Conservation (phyloP, 2,329 filamentous ascomycete species). For the Mollisiaceae sp. region DNA sequence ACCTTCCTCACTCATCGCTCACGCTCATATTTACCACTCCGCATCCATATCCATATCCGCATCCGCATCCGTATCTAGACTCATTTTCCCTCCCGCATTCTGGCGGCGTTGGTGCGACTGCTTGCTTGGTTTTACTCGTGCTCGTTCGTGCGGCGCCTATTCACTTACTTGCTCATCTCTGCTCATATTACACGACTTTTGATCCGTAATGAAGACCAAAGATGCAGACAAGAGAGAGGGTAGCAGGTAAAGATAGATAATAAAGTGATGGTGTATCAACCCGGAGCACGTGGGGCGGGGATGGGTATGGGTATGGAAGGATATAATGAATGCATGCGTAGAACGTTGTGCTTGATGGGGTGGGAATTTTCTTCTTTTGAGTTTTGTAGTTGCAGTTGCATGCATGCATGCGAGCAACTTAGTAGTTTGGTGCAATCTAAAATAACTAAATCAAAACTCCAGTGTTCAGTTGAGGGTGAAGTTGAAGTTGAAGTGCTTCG, state of each 20-base stretch:
- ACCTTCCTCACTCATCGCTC: neutral
- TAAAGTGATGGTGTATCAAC: neutral
- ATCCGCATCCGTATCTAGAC: constrained; percentile 5
- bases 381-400: neutral
- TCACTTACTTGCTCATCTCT: neutral
- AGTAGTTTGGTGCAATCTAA: neutral
- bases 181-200: neutral
- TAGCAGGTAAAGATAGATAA: neutral
- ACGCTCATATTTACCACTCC: neutral
- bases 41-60: too few species aligned
- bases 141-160: neutral
- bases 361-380: neutral
- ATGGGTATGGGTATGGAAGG: neutral
- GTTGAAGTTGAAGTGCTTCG: neutral
- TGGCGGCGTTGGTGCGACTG: constrained; percentile 8
- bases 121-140: neutral
- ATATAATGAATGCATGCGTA: constrained; percentile 8
- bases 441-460: neutral
- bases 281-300: neutral
- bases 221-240: neutral
- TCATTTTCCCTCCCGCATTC: neutral
- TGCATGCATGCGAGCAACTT: too few species aligned
- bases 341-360: neutral
- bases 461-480: neutral
- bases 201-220: neutral